Evolutionary conservation across 1,139 yeast species (phyloP), one percentile per base, ranked within the genome.

Genomic region (Diutina sp.): DNA sequence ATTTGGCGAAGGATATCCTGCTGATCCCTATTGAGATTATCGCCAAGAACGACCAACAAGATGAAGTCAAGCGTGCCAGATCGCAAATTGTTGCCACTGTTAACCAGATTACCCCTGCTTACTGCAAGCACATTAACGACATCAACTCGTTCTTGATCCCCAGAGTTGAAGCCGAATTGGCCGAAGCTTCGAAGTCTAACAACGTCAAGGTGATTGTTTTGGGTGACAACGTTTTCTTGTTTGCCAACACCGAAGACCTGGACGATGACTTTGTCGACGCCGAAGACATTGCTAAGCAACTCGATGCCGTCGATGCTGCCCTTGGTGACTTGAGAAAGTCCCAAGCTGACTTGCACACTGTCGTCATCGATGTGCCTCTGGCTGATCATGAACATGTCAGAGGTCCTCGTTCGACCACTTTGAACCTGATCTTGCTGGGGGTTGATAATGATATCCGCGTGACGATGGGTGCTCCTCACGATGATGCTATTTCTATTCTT

Each of bases 71-170:
- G 62, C 60, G 63, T 46, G 72, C 77, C 41, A 88, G 91, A 70
- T 84, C 82, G 65, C 80, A 81, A 18, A 74, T 93, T 60, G 90
- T 93, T 58, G 75, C 81, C 38, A 72, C 79, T 38, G 97, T 93
- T 57, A 90, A 90, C 71, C 74, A 76, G 57, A 78, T 85, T 59
- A 75, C 89, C 28, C 97, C 97, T 51, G 77, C 79, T 55, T 81
- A 82, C 58, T 79, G 88, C 51, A 72, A 74, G 61, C 73, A 74
- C 9, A 72, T 90, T 56, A 69, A 72, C 21, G 97, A 88, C 63
- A 79, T 93, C 62, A 90, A 88, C 65, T 74, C 80, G 14, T 85
- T 87, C 66, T 82, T 90, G 60, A 73, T 81, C 60, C 44, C 32
- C n/a, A 30, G 18, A 28, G 44, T 50, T 4, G 18, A 32, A 14